A percentile compares a stretch with the other conserved stretches of the same genome.
phyloP scores from a whole-genome alignment of 139 green algal species.

The Pleodorina starrii region DNA sequence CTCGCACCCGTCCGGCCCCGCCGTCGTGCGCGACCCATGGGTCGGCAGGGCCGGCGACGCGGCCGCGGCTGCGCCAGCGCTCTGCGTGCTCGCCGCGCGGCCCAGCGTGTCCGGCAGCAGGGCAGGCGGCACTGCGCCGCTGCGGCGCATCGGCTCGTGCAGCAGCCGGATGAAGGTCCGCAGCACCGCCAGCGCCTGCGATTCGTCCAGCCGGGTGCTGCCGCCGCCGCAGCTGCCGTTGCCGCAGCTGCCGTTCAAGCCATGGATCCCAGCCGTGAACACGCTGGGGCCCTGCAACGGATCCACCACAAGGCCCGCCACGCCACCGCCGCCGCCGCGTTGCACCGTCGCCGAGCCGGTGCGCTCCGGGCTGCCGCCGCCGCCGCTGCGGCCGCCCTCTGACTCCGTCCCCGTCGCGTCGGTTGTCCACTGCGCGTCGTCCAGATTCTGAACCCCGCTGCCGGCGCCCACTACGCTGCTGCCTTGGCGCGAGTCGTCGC shows the following conservation, averaged over 20 bases:
- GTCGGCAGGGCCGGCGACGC: background rate
- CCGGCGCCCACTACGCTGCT: background rate
- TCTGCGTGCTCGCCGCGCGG: background rate
- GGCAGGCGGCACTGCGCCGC: background rate
- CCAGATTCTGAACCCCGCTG: slow-evolving; percentile 17
- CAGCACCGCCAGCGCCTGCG: slow-evolving; percentile 30
- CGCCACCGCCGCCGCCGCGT: background rate
- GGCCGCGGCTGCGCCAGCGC: background rate
- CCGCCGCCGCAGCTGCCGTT: background rate
- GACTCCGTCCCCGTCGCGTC: slow-evolving; percentile 1
- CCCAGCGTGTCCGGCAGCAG: background rate
- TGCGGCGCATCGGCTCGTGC: background rate
- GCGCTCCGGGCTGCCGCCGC: background rate
- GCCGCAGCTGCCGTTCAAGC: background rate
- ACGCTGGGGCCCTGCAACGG: slow-evolving; percentile 19
- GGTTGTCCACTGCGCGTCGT: slow-evolving; percentile 8
- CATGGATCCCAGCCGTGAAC: background rate
- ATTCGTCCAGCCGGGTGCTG: background rate
- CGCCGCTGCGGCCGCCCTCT: background rate
- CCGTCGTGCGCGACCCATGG: background rate
- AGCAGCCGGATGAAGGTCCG: slow-evolving; percentile 30
- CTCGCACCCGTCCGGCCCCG: background rate
- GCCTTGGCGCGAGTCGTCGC: background rate
- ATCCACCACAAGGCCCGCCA: background rate
- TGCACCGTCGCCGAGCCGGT: background rate